Evolutionary conservation across 192 early-diverging fungal species (phyloP).

Genomic region (Spizellomyces sp.): DNA sequence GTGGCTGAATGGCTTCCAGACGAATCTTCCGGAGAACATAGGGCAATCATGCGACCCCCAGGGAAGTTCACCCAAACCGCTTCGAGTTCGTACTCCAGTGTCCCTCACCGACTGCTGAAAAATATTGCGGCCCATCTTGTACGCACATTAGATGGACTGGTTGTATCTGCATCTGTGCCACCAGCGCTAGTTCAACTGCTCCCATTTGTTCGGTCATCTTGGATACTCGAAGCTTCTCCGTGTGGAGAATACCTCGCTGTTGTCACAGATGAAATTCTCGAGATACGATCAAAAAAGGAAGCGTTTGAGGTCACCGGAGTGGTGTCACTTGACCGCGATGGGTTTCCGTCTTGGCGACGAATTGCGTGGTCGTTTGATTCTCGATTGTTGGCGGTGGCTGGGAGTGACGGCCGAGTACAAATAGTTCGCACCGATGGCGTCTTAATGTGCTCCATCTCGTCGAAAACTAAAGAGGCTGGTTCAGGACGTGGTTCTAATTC

Average conservation of each 20-base stretch:
- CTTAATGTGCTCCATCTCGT: constrained; percentile 17
- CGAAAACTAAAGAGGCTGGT: constrained; percentile 9
- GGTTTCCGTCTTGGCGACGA: constrained; percentile 28
- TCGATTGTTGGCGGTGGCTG: constrained; percentile 31
- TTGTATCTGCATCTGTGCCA: constrained; percentile 25
- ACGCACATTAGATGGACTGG: constrained; percentile 31
- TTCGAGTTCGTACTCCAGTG: constrained; percentile 4
- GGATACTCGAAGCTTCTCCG: constrained; percentile 9
- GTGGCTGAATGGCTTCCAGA: too few relatives aligned
- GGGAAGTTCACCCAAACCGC: too few relatives aligned
- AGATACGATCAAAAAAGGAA: constrained; percentile 6
- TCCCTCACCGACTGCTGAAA: constrained; percentile 16
- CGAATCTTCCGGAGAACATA: too few relatives aligned
- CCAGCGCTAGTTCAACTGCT: constrained; percentile 32
- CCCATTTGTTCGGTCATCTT: constrained; percentile 11
- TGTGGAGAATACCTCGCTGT: constrained; percentile 24
- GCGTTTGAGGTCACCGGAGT: constrained; percentile 11
- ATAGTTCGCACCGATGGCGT: constrained; percentile 20
- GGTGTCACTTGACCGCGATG: constrained; percentile 17
- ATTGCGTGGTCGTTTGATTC: constrained; percentile 37
- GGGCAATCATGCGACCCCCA: too few relatives aligned
- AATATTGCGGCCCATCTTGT: constrained; percentile 21
- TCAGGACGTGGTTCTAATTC: not conserved
- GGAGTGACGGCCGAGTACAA: constrained; percentile 25
- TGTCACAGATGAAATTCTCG: constrained; percentile 22